Conservation (phyloP, 2,329 filamentous ascomycete genomes). For the Erysiphe neolycopersici region DNA sequence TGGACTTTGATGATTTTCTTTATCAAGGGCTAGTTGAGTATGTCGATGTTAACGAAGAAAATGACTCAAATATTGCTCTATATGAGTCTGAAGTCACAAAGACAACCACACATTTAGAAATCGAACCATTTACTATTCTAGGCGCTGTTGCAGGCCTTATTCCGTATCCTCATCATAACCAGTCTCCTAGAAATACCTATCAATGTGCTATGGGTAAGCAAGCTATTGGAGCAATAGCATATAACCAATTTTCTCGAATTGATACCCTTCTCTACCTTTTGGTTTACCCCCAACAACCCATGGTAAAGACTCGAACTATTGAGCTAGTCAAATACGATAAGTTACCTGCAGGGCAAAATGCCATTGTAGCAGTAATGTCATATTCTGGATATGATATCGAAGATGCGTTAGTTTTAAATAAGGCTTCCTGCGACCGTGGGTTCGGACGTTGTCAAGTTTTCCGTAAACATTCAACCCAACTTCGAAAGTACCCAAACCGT, state of each 20-base stretch:
- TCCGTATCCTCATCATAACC: constrained; percentile 95
- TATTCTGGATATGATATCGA: constrained; percentile 99
- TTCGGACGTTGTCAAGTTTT: constrained; percentile 97
- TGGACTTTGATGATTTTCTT: constrained; percentile 84
- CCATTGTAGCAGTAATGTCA: constrained; percentile 88
- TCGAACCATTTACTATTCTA: constrained; percentile 90
- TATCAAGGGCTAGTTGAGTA: constrained; percentile 82
- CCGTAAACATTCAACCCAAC: constrained; percentile 78
- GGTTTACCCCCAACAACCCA: constrained; percentile 83
- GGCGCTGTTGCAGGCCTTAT: constrained; percentile 91
- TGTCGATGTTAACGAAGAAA: constrained; percentile 93
- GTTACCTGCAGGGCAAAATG: constrained; percentile 90
- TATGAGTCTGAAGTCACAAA: constrained; percentile 64
- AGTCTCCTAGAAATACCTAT: constrained; percentile 97
- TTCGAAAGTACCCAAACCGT: constrained; percentile 65
- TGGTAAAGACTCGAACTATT: constrained; percentile 94
- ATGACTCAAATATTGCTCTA: constrained; percentile 78
- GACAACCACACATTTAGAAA: constrained; percentile 80
- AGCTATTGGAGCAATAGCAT: constrained; percentile 89
- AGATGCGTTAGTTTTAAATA: constrained; percentile 98
- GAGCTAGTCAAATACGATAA: constrained; percentile 93
- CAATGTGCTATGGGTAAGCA: constrained; percentile 99
- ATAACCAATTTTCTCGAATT: constrained; percentile 60
- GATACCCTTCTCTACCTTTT: constrained; percentile 69
- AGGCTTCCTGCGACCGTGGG: constrained; percentile 81